A percentile compares a stretch with the other conserved stretches of the same genome.
Conservation (phyloP, 2,329 filamentous ascomycete species). For the Albophoma yamanashiensis region DNA sequence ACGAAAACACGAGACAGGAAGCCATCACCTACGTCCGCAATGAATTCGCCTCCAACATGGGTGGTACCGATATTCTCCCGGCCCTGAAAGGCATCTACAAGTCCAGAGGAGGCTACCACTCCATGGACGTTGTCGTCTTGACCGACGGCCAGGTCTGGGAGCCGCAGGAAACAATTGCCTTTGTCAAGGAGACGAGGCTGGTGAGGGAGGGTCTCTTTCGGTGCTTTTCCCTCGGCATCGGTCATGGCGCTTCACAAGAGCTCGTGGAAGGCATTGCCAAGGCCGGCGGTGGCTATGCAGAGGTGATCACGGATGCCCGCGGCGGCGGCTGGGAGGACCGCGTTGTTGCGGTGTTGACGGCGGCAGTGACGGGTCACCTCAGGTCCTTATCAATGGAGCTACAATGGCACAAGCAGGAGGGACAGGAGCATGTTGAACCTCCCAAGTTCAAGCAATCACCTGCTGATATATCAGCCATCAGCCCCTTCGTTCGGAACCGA, state of each 20-base stretch:
- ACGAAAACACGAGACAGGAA: neutral
- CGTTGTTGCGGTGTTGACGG: conserved; percentile 1
- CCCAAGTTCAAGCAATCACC: conserved; percentile 1
- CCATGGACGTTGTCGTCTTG: conserved; percentile 2
- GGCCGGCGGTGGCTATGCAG: conserved; percentile 43
- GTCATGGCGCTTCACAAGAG: conserved; percentile 39
- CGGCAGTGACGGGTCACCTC: neutral
- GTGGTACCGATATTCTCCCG: conserved; percentile 2
- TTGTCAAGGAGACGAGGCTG: neutral
- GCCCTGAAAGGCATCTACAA: neutral
- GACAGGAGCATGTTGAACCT: neutral
- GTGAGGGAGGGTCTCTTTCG: conserved; percentile 26
- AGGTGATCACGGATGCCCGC: conserved; percentile 7
- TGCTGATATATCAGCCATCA: neutral
- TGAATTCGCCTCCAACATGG: conserved; percentile 2
- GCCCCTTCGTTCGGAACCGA: neutral
- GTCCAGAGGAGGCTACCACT: neutral
- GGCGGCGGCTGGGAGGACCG: conserved; percentile 1
- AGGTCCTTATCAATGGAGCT: neutral
- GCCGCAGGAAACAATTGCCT: conserved; percentile 1
- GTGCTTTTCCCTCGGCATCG: conserved; percentile 48
- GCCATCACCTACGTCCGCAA: conserved; percentile 1
- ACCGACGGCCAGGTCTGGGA: conserved; percentile 3
- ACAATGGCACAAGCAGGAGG: neutral
- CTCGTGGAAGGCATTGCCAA: conserved; percentile 48